Evolutionary conservation across 768 basidiomycete genomes (phyloP), one percentile per base, ranked within the genome.

Genomic region (Auriscalpium microsporum): DNA sequence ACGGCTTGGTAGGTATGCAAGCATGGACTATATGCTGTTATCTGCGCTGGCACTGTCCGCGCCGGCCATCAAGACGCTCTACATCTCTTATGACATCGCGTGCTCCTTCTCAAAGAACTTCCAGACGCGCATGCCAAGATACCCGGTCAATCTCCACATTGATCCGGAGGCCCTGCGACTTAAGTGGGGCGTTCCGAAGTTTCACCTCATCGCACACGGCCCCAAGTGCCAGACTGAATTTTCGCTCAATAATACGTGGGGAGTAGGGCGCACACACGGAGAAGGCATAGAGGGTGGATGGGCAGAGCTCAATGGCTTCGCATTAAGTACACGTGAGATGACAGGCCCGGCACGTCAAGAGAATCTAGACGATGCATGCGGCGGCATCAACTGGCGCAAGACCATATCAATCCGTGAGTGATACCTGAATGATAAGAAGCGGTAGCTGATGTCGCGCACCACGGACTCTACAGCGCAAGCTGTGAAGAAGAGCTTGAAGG

Each of bases 171-270:
- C 17, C 21, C 48, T 56, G 10, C 1, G 35, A 4, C n/a, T 66
- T 19, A 34, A 56, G 8, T 63, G 34, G 21, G 51, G 52, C 1
- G 56, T 73, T 23, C 70, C 68, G 1, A 73, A 73, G 54, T 62
- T 71, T 2, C 72, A 73, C 54, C 54, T 69, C 23, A 56, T 53
- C 4, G 65, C 63, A 14, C 72, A 73, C 45, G 55, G 66, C 28
- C 28, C 28, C 28, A 46, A 56, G 2, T 65, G 64, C 40, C 58
- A 60, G 44, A 13, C 35, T 16, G 28, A 50, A 1, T 64, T 56
- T 40, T 63, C 58, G 2, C 45, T 64, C 36, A 55, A 56, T n/a
- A 59, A 49, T 37, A 36, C 33, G 16, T 10, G 19, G 0, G 54
- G 58, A 2, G 55, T 55, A 21, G 65, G 62, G 5, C 44, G 53